Evolutionary conservation across 2,329 filamentous ascomycete genomes (phyloP).

Genomic region (Fusarium verrucosum): DNA sequence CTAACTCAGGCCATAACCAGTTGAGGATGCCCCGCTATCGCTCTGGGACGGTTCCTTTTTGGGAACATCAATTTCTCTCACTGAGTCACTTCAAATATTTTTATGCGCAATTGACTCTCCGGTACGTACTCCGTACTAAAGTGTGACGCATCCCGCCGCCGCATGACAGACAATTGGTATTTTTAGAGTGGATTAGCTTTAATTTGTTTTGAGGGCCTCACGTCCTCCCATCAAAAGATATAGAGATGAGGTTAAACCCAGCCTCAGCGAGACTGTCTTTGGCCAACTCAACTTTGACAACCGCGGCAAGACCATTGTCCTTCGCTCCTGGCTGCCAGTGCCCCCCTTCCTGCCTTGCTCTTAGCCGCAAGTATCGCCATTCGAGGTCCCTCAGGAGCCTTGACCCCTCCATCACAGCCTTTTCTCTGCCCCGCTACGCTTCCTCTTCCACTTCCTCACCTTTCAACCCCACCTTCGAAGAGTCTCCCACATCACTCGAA

Average conservation of each 20-base stretch:
- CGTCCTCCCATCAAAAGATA: slow-evolving; percentile 30
- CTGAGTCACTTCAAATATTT: slow-evolving; percentile 22
- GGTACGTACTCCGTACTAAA: too few relatives aligned
- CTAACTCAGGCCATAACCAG: slow-evolving; percentile 12
- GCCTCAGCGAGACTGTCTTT: slow-evolving; percentile 38
- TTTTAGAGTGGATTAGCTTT: slow-evolving; percentile 31
- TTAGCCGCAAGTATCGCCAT: neutral
- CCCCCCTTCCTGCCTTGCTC: slow-evolving; percentile 12
- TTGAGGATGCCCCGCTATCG: neutral
- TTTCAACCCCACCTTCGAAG: slow-evolving; percentile 19
- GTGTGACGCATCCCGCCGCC: slow-evolving; percentile 27
- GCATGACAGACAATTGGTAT: slow-evolving; percentile 24
- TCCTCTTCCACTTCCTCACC: slow-evolving; percentile 26
- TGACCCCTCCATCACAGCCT: slow-evolving; percentile 36
- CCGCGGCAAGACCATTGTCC: slow-evolving; percentile 24
- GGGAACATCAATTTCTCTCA: neutral
- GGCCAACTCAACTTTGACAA: slow-evolving; percentile 32
- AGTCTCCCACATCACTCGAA: slow-evolving; percentile 34
- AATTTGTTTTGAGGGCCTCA: slow-evolving; percentile 28
- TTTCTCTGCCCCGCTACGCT: slow-evolving; percentile 39
- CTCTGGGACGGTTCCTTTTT: neutral
- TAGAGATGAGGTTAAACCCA: slow-evolving; percentile 41
- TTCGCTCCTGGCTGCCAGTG: neutral
- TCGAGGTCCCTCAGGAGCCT: slow-evolving; percentile 14
- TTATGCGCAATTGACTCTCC: slow-evolving; percentile 16